Evolutionary conservation across 257 asterid genomes (phyloP).

Genomic region (Gentiana dahurica): DNA sequence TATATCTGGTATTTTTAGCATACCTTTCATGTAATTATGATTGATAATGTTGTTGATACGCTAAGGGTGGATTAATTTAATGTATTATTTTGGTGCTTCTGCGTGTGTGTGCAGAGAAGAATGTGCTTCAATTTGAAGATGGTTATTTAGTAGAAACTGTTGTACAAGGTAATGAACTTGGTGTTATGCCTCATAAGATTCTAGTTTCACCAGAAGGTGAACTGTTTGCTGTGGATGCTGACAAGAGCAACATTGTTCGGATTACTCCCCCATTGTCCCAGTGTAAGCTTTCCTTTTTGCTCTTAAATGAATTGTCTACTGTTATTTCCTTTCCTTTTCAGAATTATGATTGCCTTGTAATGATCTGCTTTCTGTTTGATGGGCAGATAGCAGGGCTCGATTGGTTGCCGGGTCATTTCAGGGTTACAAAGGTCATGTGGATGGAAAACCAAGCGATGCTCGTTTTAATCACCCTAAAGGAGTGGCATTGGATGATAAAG

Average conservation of each 20-base stretch:
- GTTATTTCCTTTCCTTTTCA: not conserved
- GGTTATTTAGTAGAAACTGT: slow-evolving; percentile 95
- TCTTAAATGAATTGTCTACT: not conserved
- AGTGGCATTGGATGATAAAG: slow-evolving; percentile 82
- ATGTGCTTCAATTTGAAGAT: slow-evolving; percentile 77
- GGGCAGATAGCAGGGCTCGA: slow-evolving; percentile 82
- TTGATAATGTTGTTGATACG: not conserved
- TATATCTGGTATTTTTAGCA: slow-evolving; percentile 47
- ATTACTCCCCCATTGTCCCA: slow-evolving; percentile 91
- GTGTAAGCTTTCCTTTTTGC: slow-evolving; percentile 35
- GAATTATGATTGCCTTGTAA: not conserved
- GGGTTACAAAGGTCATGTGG: slow-evolving; percentile 90
- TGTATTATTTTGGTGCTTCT: slow-evolving; percentile 1
- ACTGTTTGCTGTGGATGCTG: slow-evolving; percentile 87
- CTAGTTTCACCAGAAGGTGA: slow-evolving; percentile 89
- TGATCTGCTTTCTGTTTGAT: slow-evolving; percentile 6
- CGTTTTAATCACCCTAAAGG: slow-evolving; percentile 89
- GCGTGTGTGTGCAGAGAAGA: slow-evolving; percentile 43
- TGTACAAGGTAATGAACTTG: slow-evolving; percentile 87
- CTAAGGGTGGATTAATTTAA: not conserved
- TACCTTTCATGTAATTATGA: not conserved
- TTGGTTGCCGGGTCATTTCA: slow-evolving; percentile 97
- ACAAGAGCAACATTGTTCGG: slow-evolving; percentile 71
- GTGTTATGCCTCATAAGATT: slow-evolving; percentile 68
- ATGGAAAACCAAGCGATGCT: slow-evolving; percentile 96